phyloP scores from a whole-genome alignment of 345 rosid species.

The Lepidium sativum region DNA sequence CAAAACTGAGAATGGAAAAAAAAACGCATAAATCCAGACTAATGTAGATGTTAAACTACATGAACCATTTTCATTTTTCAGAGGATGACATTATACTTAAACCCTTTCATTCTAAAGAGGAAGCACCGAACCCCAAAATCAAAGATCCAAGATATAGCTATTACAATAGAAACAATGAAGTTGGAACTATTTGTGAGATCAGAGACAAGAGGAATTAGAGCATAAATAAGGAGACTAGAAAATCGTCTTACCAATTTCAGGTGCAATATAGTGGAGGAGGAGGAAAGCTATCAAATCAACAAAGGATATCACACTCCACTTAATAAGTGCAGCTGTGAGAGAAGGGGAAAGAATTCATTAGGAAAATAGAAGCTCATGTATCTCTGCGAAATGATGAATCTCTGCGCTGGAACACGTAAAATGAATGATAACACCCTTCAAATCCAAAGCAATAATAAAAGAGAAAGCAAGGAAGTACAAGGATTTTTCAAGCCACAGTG shows the following conservation, averaged over 20 bases:
- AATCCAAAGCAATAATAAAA: not conserved
- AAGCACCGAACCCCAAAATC: not conserved
- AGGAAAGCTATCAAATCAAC: conserved; percentile 78
- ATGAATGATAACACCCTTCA: not conserved
- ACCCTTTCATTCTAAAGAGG: not conserved
- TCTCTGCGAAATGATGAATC: not conserved
- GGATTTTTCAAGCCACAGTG: not conserved
- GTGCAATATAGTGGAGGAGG: conserved; percentile 51
- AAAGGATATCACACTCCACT: conserved; percentile 80
- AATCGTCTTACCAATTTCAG: conserved; percentile 50
- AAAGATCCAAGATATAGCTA: not conserved
- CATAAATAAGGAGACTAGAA: not conserved
- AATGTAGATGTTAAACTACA: not conserved
- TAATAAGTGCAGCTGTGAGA: conserved; percentile 65
- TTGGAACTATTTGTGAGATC: not conserved
- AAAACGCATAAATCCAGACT: not conserved
- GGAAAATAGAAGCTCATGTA: not conserved
- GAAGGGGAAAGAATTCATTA: conserved; percentile 12
- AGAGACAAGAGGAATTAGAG: not conserved
- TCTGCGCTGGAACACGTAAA: not conserved
- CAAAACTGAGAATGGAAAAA: not conserved
- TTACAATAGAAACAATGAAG: not conserved
- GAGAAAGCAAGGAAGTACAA: too few relatives aligned
- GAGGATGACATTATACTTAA: not conserved
- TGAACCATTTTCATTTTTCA: not conserved